phyloP scores from a whole-genome alignment of 805 yeast species.

The Candida jianshihensis region DNA sequence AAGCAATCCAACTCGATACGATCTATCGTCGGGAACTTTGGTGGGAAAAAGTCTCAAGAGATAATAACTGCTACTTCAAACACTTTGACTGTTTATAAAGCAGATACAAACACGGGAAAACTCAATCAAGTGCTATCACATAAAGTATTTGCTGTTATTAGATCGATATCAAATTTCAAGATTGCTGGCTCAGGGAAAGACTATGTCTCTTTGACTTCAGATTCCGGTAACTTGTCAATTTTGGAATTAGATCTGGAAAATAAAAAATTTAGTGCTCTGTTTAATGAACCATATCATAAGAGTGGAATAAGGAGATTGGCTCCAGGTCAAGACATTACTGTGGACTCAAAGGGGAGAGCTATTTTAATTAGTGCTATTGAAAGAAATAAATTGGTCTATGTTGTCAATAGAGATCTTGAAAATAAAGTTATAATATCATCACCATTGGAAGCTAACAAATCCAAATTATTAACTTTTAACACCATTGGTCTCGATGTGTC shows the following conservation, averaged over 20 bases:
- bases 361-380: constrained; percentile 67
- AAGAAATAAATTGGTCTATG: constrained; percentile 63
- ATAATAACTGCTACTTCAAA: constrained; percentile 53
- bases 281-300: constrained; percentile 65
- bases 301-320: constrained; percentile 67
- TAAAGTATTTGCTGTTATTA: constrained; percentile 51
- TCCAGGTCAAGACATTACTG: constrained; percentile 67
- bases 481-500: constrained; percentile 65
- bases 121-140: constrained; percentile 36
- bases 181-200: constrained; percentile 50
- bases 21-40: constrained; percentile 65
- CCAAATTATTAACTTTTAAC: constrained; percentile 43
- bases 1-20: constrained; percentile 45
- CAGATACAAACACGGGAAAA: constrained; percentile 50
- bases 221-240: constrained; percentile 65
- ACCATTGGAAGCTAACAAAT: constrained; percentile 63
- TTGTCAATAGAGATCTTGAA: constrained; percentile 43
- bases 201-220: constrained; percentile 62
- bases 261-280: constrained; percentile 35
- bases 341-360: constrained; percentile 70
- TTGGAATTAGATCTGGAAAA: constrained; percentile 36
- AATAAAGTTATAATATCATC: constrained; percentile 49
- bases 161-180: constrained; percentile 45
- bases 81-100: constrained; percentile 44
- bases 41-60: constrained; percentile 53